Conservation (phyloP, 441 rosid genomes). For the Corymbia calophylla region DNA sequence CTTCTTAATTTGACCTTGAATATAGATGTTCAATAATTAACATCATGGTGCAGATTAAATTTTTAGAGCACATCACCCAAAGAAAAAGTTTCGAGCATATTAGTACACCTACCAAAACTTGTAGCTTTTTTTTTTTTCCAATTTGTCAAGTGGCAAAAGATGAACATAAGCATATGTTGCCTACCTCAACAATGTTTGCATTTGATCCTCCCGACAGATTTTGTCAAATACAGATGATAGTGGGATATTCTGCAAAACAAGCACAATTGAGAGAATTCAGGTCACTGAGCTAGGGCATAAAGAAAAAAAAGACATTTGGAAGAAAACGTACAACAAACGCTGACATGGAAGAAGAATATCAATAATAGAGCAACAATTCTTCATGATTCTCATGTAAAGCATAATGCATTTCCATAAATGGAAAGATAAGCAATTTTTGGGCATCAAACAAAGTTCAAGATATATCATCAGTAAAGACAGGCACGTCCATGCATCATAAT, state of each 20-base stretch:
- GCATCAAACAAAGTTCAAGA: neutral
- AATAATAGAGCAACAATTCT: neutral
- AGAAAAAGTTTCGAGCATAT: neutral
- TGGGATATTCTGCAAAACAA: neutral
- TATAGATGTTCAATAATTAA: neutral
- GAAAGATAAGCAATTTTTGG: neutral
- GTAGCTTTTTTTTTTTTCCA: neutral
- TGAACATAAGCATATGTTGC: neutral
- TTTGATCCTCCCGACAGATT: neutral
- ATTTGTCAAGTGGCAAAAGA: neutral
- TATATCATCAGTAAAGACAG: neutral
- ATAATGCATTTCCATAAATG: neutral
- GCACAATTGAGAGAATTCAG: neutral
- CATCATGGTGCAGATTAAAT: neutral
- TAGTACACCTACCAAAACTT: neutral
- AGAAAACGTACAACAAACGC: neutral
- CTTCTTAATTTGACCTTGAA: neutral
- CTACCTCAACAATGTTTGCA: neutral
- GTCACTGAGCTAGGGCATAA: neutral
- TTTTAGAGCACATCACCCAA: neutral
- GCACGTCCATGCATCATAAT: neutral
- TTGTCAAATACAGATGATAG: neutral
- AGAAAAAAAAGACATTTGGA: neutral
- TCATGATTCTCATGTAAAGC: neutral
- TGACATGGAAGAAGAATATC: neutral